A percentile compares a stretch with the other conserved stretches of the same genome.
Conservation (phyloP, 2,329 filamentous ascomycete species). For the Diaporthe sp. region DNA sequence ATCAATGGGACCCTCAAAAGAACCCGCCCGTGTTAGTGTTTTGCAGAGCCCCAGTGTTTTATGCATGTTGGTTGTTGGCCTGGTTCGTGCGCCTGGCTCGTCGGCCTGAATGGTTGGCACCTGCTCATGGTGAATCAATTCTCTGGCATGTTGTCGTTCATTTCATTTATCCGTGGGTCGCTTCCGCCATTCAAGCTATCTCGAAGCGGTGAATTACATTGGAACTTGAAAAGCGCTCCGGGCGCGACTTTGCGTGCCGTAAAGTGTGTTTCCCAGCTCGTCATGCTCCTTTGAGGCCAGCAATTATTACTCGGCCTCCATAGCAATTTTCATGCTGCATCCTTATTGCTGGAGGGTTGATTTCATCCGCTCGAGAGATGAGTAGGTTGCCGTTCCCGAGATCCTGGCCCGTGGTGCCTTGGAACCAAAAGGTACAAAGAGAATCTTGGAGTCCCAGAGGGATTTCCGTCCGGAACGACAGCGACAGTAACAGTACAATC, state of each 20-base stretch:
- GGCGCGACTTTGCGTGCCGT: not conserved
- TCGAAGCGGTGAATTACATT: not conserved
- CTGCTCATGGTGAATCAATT: not conserved
- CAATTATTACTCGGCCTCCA: not conserved
- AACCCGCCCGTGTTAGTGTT: not conserved
- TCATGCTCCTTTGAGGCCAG: not conserved
- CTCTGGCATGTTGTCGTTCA: not conserved
- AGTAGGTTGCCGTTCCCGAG: not conserved
- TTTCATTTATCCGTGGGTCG: too few species aligned
- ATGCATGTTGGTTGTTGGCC: not conserved
- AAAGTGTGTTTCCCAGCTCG: not conserved
- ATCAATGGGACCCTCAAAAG: not conserved
- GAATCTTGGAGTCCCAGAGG: not conserved
- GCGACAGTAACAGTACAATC: constrained; percentile 41
- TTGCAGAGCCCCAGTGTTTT: not conserved
- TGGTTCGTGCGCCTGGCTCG: not conserved
- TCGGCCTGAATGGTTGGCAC: not conserved
- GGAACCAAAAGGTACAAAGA: not conserved
- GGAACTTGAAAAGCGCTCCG: not conserved
- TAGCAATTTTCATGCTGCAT: not conserved
- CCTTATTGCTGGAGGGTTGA: constrained; percentile 13
- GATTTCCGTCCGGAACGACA: constrained; percentile 39
- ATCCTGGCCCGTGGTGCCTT: too few species aligned
- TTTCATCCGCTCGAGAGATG: not conserved
- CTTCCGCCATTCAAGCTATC: not conserved